A percentile compares a stretch with the other conserved stretches of the same genome.
Conservation (phyloP, 495 filamentous ascomycete genomes). For the Hyaloscypha bicolor region DNA sequence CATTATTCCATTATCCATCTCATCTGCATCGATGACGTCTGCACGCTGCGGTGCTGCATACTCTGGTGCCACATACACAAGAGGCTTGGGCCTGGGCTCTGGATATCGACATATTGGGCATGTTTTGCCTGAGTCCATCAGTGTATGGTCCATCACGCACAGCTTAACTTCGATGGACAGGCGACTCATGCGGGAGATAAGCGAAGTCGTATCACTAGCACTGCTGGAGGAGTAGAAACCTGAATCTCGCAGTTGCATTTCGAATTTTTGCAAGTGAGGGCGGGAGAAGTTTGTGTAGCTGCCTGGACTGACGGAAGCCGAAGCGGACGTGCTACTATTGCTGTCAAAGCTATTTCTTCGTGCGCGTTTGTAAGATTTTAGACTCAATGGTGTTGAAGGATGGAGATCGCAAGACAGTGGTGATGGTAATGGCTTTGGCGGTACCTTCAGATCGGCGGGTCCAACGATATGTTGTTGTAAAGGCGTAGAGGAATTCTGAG, state of each 20-base stretch:
- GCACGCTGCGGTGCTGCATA: slow-evolving; percentile 1
- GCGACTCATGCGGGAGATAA: slow-evolving; percentile 8
- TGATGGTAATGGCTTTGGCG: background rate
- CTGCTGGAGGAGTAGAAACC: slow-evolving; percentile 1
- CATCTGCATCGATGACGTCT: slow-evolving; percentile 1
- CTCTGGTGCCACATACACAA: slow-evolving; percentile 7
- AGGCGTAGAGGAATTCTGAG: background rate
- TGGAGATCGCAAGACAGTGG: background rate
- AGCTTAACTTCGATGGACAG: slow-evolving; percentile 1
- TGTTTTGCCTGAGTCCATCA: background rate
- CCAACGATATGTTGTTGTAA: background rate
- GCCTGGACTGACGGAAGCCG: background rate
- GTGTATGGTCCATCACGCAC: background rate
- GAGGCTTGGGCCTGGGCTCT: slow-evolving; percentile 1
- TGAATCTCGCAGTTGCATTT: background rate
- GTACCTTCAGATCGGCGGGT: background rate
- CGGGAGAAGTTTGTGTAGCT: background rate
- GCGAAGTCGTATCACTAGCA: slow-evolving; percentile 1
- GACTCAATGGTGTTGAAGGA: background rate
- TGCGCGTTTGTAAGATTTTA: background rate
- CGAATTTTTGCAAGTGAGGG: background rate
- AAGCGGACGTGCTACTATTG: background rate
- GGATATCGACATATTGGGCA: background rate
- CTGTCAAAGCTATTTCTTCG: slow-evolving; percentile 7
- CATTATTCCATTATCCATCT: slow-evolving; percentile 5